These are phyloP conservation scores for Hymenochaete sp. DNA, from an alignment of 1,284 basidiomycete species.

Conservation along the genomic window DNA sequence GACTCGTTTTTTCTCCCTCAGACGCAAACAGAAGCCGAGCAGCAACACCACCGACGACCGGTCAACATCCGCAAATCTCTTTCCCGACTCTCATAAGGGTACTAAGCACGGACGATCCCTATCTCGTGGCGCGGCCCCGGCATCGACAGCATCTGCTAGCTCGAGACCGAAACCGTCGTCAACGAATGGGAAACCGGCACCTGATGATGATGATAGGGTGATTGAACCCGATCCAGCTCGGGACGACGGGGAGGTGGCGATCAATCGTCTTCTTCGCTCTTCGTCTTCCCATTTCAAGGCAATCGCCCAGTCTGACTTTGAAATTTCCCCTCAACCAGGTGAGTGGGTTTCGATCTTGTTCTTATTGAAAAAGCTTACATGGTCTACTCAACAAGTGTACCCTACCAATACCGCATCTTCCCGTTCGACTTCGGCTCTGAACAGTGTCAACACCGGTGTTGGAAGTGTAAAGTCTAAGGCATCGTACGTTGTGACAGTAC, in stretches of 20 bases:
- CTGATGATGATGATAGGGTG: conserved; percentile 6
- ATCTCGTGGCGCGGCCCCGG: too few relatives aligned
- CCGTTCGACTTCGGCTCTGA: conserved; percentile 31
- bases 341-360: conserved; percentile 39
- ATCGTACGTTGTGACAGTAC: conserved; percentile 63
- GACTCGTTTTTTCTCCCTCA: conserved; percentile 61
- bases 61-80: conserved; percentile 1
- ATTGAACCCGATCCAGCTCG: too few relatives aligned
- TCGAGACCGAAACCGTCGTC: background rate
- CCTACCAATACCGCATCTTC: conserved; percentile 50
- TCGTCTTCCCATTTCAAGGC: conserved; percentile 57
- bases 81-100: background rate
- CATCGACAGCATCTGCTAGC: too few relatives aligned
- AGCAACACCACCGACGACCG: conserved; percentile 20
- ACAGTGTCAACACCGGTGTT: conserved; percentile 19
- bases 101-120: too few relatives aligned
- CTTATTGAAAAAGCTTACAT: too few relatives aligned
- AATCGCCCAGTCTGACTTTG: conserved; percentile 45
- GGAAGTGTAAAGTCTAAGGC: conserved; percentile 43
- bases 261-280: conserved; percentile 55
- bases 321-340: conserved; percentile 46
- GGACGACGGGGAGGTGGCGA: conserved; percentile 45
- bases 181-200: conserved; percentile 8
- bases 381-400: too few relatives aligned
- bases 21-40: conserved; percentile 51